phyloP scores from a whole-genome alignment of 306 rosid species.

The Ceratonia siliqua region DNA sequence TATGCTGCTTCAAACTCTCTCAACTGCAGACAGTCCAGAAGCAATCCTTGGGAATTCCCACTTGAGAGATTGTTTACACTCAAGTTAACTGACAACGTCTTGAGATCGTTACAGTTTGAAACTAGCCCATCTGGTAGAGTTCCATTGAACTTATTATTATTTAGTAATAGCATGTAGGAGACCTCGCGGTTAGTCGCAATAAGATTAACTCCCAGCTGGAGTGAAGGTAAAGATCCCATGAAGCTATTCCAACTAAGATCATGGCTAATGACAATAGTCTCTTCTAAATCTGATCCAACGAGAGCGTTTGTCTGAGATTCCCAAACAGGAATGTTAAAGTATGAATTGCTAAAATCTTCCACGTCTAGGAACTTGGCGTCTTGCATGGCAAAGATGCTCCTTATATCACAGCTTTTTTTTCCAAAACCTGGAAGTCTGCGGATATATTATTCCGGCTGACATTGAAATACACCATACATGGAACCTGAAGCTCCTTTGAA shows the following conservation, averaged over 20 bases:
- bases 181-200: constrained; percentile 23
- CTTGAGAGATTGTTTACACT: constrained; percentile 48
- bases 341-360: constrained; percentile 34
- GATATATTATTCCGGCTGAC: constrained; percentile 60
- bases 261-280: constrained; percentile 37
- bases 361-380: constrained; percentile 27
- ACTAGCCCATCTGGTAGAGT: constrained; percentile 41
- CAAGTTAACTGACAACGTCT: constrained; percentile 51
- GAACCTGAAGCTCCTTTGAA: constrained; percentile 41
- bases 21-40: constrained; percentile 37
- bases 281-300: constrained; percentile 31
- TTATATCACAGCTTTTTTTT: constrained; percentile 34
- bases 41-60: constrained; percentile 34
- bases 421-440: constrained; percentile 38
- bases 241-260: constrained; percentile 53
- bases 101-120: constrained; percentile 48
- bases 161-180: constrained; percentile 51
- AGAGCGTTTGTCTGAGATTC: constrained; percentile 31
- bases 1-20: constrained; percentile 46
- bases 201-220: constrained; percentile 34
- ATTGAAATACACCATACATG: constrained; percentile 61
- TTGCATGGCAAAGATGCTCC: background rate
- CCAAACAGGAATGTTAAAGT: constrained; percentile 36
- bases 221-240: constrained; percentile 43
- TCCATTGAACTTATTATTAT: constrained; percentile 56